A percentile compares a stretch with the other conserved stretches of the same genome.
These are phyloP conservation scores for Candida manassasensis DNA, from an alignment of 805 yeast genomes.

Conservation along the genomic window DNA sequence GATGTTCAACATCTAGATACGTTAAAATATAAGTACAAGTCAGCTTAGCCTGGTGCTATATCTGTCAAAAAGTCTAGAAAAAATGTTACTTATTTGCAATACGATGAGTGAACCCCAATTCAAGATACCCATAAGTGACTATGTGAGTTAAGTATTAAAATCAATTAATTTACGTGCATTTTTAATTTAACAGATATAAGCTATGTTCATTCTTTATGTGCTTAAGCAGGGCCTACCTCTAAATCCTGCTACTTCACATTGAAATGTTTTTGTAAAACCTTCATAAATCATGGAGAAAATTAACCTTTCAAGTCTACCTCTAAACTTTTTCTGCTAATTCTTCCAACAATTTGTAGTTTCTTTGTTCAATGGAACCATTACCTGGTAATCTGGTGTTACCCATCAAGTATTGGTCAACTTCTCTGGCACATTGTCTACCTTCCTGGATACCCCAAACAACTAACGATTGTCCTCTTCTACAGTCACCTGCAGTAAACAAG, in stretches of 20 bases:
- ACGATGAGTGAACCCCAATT: too few relatives aligned
- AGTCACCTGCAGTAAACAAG: slow-evolving; percentile 94
- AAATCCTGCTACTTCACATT: neutral
- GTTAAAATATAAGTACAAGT: slow-evolving; percentile 2
- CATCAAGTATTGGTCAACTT: slow-evolving; percentile 77
- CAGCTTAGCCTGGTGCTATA: too few relatives aligned
- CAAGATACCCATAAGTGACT: too few relatives aligned
- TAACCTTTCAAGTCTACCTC: slow-evolving; percentile 2
- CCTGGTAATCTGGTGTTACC: slow-evolving; percentile 85
- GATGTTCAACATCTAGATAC: neutral
- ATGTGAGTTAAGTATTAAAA: too few relatives aligned
- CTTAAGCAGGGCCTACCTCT: neutral
- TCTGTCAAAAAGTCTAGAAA: too few relatives aligned
- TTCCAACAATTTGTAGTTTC: slow-evolving; percentile 72
- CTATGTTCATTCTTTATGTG: too few relatives aligned
- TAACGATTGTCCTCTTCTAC: slow-evolving; percentile 97
- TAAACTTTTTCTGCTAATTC: slow-evolving; percentile 64
- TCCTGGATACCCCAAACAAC: slow-evolving; percentile 99
- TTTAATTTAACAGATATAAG: too few relatives aligned
- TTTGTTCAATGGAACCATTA: slow-evolving; percentile 85
- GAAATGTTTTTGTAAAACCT: too few relatives aligned
- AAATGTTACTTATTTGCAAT: too few relatives aligned
- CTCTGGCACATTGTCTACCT: slow-evolving; percentile 97
- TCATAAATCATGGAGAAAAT: neutral
- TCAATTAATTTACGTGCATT: too few relatives aligned